Conservation (phyloP, 495 filamentous ascomycete genomes). For the Tuber brumale region DNA sequence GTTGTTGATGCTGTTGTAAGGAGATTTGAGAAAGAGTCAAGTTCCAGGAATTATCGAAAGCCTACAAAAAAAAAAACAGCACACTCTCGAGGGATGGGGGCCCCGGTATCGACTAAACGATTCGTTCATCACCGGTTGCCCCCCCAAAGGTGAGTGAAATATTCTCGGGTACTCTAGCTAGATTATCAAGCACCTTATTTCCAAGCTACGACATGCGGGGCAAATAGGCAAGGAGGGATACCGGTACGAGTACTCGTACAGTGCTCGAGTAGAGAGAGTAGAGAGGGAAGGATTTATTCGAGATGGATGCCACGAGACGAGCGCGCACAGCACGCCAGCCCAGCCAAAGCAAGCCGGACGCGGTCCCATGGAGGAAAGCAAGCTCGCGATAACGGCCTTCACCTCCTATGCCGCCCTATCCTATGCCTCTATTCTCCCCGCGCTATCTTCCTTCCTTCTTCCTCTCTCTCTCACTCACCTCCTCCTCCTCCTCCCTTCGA, state of each 20-base stretch:
- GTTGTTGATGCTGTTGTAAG: background rate
- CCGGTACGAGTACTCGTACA: too few relatives aligned
- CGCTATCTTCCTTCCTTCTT: background rate
- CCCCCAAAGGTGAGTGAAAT: slow-evolving; percentile 36
- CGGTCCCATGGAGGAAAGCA: background rate
- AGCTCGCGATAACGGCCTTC: background rate
- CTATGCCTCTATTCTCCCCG: background rate
- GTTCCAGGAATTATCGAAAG: slow-evolving; percentile 19
- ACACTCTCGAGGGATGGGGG: slow-evolving; percentile 14
- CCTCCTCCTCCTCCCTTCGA: background rate
- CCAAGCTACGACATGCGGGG: slow-evolving; percentile 22
- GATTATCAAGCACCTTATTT: slow-evolving; percentile 33
- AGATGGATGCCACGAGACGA: slow-evolving; percentile 32
- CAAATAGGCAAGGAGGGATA: slow-evolving; percentile 19
- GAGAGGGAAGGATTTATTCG: slow-evolving; percentile 14
- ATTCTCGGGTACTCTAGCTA: slow-evolving; percentile 33
- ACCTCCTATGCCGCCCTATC: background rate
- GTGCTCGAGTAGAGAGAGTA: background rate
- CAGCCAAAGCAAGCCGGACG: background rate
- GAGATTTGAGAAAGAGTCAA: slow-evolving; percentile 8
- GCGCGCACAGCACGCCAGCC: slow-evolving; percentile 15
- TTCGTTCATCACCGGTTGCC: slow-evolving; percentile 28
- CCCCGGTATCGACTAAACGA: slow-evolving; percentile 18
- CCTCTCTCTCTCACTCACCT: background rate
- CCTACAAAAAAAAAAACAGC: slow-evolving; percentile 10